A percentile compares a stretch with the other conserved stretches of the same genome.
These are phyloP conservation scores for Eucalyptus rudis DNA, from an alignment of 345 rosid genomes.

Conservation along the genomic window DNA sequence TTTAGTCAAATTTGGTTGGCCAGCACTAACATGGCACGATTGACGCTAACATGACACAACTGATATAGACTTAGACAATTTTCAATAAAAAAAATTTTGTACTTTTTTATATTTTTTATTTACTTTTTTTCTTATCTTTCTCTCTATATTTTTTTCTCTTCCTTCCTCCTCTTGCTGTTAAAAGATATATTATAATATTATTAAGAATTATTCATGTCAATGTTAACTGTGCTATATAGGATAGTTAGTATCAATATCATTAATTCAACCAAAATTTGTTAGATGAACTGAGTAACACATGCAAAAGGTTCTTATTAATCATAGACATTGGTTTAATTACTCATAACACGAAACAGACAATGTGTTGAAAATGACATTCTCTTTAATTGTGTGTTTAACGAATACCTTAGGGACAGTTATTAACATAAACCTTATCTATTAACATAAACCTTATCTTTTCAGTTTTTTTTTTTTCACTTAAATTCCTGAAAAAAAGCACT, in stretches of 20 bases:
- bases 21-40: fast-evolving
- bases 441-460: not conserved
- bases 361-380: not conserved
- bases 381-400: not conserved
- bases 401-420: not conserved
- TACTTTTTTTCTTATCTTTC: too few species aligned
- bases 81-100: too few species aligned
- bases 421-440: too few species aligned
- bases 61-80: too few species aligned
- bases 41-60: too few species aligned
- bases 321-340: not conserved
- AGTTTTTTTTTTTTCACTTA: not conserved
- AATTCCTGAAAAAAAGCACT: too few species aligned
- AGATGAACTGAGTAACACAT: not conserved
- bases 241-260: fast-evolving
- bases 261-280: not conserved
- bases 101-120: too few species aligned
- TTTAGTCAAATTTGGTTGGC: too few species aligned
- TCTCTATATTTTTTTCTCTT: too few species aligned
- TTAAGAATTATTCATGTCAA: too few species aligned
- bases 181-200: too few species aligned
- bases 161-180: fast-evolving
- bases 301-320: too few species aligned
- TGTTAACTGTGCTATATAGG: fast-evolving
- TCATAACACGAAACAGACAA: not conserved